phyloP scores from a whole-genome alignment of 208 protist genomes.

The Wallacemonas sp. region DNA sequence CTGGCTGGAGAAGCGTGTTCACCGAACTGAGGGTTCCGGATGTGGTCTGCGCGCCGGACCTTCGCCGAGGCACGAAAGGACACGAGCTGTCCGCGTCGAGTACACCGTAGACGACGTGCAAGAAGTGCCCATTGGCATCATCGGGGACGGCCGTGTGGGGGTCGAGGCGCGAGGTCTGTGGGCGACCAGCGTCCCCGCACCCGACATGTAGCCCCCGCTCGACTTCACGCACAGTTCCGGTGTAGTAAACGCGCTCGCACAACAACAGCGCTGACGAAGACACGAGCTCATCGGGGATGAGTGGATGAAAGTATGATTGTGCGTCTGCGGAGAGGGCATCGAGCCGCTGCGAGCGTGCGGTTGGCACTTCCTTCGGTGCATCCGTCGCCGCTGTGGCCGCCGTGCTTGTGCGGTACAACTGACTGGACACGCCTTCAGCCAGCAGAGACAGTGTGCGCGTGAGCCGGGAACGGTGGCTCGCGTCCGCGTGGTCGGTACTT shows the following conservation, averaged over 20 bases:
- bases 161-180: too few species aligned
- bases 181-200: too few species aligned
- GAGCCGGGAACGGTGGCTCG: not conserved
- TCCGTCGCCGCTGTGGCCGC: too few species aligned
- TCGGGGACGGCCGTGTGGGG: not conserved
- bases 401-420: conserved; percentile 3
- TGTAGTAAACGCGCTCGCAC: conserved; percentile 5
- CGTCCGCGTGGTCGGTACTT: not conserved
- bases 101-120: not conserved
- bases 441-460: not conserved
- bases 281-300: too few species aligned
- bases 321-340: too few species aligned
- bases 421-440: not conserved
- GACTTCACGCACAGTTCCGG: not conserved
- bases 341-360: too few species aligned
- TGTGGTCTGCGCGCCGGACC: not conserved
- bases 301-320: conserved; percentile 1
- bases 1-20: not conserved
- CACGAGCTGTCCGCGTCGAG: not conserved
- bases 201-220: too few species aligned
- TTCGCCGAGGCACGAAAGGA: not conserved
- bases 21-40: too few species aligned
- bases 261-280: too few species aligned
- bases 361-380: too few species aligned
- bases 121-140: not conserved